These are phyloP conservation scores for Podospora pseudopauciseta DNA, from an alignment of 495 filamentous ascomycete species.

Conservation along the genomic window DNA sequence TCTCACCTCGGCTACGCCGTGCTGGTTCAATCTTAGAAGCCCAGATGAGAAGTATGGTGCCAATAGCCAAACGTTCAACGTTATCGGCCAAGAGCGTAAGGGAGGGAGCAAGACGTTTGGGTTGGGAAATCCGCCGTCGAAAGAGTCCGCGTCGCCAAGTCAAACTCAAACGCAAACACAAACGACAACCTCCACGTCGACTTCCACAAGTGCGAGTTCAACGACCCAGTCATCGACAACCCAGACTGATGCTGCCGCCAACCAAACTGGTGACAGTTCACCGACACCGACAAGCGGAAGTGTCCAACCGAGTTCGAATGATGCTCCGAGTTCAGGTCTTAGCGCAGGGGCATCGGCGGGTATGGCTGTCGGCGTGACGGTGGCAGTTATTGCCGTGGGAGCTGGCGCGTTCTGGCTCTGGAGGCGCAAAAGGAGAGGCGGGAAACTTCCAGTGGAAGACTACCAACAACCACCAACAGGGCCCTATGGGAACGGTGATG, in stretches of 20 bases:
- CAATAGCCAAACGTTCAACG: constrained; percentile 1
- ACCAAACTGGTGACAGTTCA: not conserved
- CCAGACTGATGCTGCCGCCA: not conserved
- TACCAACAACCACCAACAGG: not conserved
- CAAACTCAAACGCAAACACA: not conserved
- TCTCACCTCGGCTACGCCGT: constrained; percentile 9
- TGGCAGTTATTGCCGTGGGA: not conserved
- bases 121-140: not conserved
- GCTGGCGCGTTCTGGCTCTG: not conserved
- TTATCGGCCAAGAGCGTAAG: constrained; percentile 9
- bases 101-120: constrained; percentile 1
- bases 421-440: not conserved
- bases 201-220: not conserved
- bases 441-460: not conserved
- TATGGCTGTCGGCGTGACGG: constrained; percentile 2
- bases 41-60: not conserved
- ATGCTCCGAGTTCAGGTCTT: not conserved
- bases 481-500: not conserved
- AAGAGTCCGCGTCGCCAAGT: not conserved
- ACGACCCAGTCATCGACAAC: not conserved
- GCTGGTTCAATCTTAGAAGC: constrained; percentile 14
- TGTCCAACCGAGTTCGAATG: not conserved
- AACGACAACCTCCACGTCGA: not conserved
- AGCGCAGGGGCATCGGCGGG: constrained; percentile 14
- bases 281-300: too few species aligned